Conservation (phyloP, 352 stramenopile species). For the Pythium coloratum region DNA sequence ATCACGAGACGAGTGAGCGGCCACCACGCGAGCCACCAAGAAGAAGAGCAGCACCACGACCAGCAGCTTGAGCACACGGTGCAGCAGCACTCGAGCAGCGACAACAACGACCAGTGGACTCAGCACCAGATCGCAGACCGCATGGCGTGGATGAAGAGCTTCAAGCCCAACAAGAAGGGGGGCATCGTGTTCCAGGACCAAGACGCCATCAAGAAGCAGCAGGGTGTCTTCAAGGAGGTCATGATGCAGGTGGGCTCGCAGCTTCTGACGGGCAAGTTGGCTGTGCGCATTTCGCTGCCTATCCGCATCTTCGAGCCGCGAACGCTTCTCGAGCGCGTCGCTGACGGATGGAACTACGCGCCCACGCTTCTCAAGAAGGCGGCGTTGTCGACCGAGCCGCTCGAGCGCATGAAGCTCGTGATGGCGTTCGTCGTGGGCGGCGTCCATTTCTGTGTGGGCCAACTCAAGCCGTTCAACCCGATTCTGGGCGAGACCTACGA, state of each 20-base stretch:
- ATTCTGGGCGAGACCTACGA: constrained; percentile 83
- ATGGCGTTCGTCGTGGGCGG: constrained; percentile 71
- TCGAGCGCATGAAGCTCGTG: constrained; percentile 70
- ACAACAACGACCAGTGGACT: constrained; percentile 38
- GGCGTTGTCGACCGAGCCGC: constrained; percentile 45
- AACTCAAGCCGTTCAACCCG: constrained; percentile 86
- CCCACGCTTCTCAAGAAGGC: constrained; percentile 77
- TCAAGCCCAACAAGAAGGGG: constrained; percentile 73
- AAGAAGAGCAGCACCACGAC: constrained; percentile 4
- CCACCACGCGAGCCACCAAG: constrained; percentile 8
- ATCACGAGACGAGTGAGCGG: constrained; percentile 4
- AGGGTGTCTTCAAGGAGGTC: constrained; percentile 79
- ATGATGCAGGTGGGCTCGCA: constrained; percentile 76
- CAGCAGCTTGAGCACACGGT: constrained; percentile 7
- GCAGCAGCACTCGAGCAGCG: constrained; percentile 9
- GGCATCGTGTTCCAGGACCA: constrained; percentile 66
- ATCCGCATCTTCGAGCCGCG: constrained; percentile 78
- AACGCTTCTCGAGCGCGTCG: constrained; percentile 71
- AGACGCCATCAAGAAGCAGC: constrained; percentile 73
- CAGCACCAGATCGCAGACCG: constrained; percentile 52
- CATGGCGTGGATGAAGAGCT: constrained; percentile 56
- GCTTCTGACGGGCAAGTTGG: constrained; percentile 64
- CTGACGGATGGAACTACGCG: constrained; percentile 74
- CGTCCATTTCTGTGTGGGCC: constrained; percentile 77
- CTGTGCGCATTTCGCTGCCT: constrained; percentile 68